phyloP scores from a whole-genome alignment of 2,329 filamentous ascomycete genomes.

The Gliomastix tumulicola region DNA sequence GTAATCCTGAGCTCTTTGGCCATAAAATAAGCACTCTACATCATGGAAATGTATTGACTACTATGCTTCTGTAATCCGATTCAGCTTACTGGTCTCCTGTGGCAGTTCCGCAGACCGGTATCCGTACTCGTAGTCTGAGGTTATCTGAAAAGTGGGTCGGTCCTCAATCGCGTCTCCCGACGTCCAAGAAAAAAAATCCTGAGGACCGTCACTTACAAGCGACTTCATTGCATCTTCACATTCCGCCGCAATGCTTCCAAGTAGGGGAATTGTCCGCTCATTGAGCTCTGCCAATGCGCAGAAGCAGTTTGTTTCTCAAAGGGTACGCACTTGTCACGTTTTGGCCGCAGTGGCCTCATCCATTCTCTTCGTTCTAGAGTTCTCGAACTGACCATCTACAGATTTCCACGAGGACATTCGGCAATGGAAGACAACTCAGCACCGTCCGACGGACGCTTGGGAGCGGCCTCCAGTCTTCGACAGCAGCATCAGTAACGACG shows the following conservation, averaged over 20 bases:
- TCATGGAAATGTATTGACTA: neutral
- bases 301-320: too few relatives aligned
- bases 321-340: too few relatives aligned
- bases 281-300: conserved; percentile 22
- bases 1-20: too few relatives aligned
- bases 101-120: too few relatives aligned
- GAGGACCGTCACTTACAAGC: conserved; percentile 1
- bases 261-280: conserved; percentile 34
- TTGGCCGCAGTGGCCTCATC: too few relatives aligned
- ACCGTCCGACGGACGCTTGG: conserved; percentile 17
- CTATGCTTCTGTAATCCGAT: too few relatives aligned
- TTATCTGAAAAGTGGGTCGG: conserved; percentile 5
- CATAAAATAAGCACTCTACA: neutral
- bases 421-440: conserved; percentile 26
- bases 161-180: conserved; percentile 5
- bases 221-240: neutral
- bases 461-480: too few relatives aligned
- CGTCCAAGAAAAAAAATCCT: conserved; percentile 9
- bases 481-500: too few relatives aligned
- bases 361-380: too few relatives aligned
- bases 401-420: conserved; percentile 12
- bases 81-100: too few relatives aligned
- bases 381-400: too few relatives aligned
- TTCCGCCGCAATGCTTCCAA: conserved; percentile 33
- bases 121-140: too few relatives aligned